These are phyloP conservation scores for Boletus sp. DNA, from an alignment of 768 basidiomycete species.

Conservation along the genomic window DNA sequence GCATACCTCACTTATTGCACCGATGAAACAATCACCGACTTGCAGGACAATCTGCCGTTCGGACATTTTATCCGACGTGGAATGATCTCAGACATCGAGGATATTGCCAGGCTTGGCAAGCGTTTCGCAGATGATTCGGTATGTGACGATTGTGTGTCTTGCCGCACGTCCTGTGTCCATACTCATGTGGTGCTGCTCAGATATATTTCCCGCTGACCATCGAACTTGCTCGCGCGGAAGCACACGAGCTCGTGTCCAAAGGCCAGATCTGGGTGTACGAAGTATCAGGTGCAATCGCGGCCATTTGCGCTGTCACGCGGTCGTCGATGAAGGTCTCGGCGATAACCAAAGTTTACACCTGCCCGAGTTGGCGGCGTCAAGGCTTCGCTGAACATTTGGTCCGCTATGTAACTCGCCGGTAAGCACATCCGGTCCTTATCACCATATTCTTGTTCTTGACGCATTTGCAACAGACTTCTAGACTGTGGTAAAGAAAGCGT, in stretches of 20 bases:
- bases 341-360: slow-evolving; percentile 60
- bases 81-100: slow-evolving; percentile 35
- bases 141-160: slow-evolving; percentile 20
- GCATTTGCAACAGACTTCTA: slow-evolving; percentile 32
- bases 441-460: neutral
- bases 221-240: slow-evolving; percentile 42
- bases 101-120: slow-evolving; percentile 45
- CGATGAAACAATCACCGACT: slow-evolving; percentile 34
- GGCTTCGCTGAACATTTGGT: slow-evolving; percentile 56
- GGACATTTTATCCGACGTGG: slow-evolving; percentile 42
- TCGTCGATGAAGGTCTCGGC: slow-evolving; percentile 47
- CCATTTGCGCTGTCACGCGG: slow-evolving; percentile 59
- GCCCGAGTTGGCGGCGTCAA: slow-evolving; percentile 40
- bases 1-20: slow-evolving; percentile 49
- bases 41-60: slow-evolving; percentile 25
- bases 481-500: slow-evolving; percentile 46
- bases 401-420: slow-evolving; percentile 44
- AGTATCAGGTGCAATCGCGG: slow-evolving; percentile 39
- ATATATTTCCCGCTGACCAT: slow-evolving; percentile 43
- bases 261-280: slow-evolving; percentile 56
- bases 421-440: slow-evolving; percentile 15
- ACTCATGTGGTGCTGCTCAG: slow-evolving; percentile 28
- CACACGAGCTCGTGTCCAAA: slow-evolving; percentile 45
- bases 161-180: neutral
- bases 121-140: slow-evolving; percentile 55